Percentiles rank a stretch among this genome's conserved stretches.
phyloP scores from a whole-genome alignment of 192 early-diverging fungal species.

The Paraglomus brasilianum region DNA sequence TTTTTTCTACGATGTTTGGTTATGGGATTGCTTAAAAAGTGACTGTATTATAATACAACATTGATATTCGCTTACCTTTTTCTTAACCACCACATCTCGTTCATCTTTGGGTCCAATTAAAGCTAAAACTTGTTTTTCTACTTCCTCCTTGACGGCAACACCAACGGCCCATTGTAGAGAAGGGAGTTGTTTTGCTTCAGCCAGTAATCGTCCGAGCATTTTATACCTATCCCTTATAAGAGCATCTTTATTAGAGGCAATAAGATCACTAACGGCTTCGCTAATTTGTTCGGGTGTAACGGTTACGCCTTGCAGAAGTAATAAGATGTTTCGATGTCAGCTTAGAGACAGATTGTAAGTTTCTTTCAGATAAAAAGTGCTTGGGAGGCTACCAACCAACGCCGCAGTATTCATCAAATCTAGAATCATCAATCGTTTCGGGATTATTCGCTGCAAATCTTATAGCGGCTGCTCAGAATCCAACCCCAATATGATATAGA shows the following conservation, averaged over 20 bases:
- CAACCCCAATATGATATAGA: not conserved
- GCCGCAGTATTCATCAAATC: constrained; percentile 86
- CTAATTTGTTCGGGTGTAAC: constrained; percentile 79
- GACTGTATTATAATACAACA: no score
- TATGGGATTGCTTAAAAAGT: not conserved
- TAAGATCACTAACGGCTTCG: constrained; percentile 58
- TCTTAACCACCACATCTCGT: constrained; percentile 68
- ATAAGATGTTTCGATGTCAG: constrained; percentile 1
- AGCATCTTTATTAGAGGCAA: constrained; percentile 65
- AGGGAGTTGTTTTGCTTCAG: constrained; percentile 64
- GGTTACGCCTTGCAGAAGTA: constrained; percentile 64
- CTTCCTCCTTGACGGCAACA: constrained; percentile 78
- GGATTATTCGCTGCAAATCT: constrained; percentile 73
- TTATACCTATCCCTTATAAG: constrained; percentile 86
- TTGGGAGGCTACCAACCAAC: constrained; percentile 66
- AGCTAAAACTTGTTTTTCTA: constrained; percentile 81
- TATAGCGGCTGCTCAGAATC: constrained; percentile 70
- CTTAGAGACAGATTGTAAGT: not conserved
- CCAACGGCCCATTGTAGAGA: constrained; percentile 89
- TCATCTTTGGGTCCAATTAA: constrained; percentile 99
- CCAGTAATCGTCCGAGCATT: constrained; percentile 73
- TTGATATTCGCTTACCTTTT: constrained; percentile 31
- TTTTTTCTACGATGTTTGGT: constrained; percentile 34
- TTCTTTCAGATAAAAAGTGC: not conserved
- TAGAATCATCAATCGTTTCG: constrained; percentile 58